Evolutionary conservation across 805 yeast genomes (phyloP), one percentile per base, ranked within the genome.

Genomic region (Lipomyces lipofer): DNA sequence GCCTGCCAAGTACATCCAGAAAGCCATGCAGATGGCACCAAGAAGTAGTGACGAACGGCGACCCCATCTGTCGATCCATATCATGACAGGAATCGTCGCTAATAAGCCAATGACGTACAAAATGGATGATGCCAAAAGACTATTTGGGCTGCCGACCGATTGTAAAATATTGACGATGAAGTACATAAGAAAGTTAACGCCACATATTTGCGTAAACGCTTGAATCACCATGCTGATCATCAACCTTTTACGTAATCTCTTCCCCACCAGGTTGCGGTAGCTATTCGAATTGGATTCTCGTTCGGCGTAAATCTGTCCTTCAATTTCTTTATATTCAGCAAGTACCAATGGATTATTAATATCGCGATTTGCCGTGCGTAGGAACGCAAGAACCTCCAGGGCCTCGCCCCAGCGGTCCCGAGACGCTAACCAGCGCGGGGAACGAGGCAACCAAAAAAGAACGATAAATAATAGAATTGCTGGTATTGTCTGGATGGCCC

Each of bases 171-270:
- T n/a, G n/a, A n/a, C n/a, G n/a, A n/a, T n/a, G n/a, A n/a, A n/a
- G n/a, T n/a, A n/a, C n/a, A n/a, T n/a, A n/a, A n/a, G n/a, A n/a
- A n/a, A n/a, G n/a, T n/a, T n/a, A n/a, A n/a, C n/a, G n/a, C n/a
- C n/a, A n/a, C n/a, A n/a, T n/a, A n/a, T n/a, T n/a, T n/a, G n/a
- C n/a, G n/a, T n/a, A n/a, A n/a, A n/a, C n/a, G n/a, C n/a, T n/a
- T 71, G 90, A 73, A 1, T 97, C 96, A 1, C 96, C 96, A 72
- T 90, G 90, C 70, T 90, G 89, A 1, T 94, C 83, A 50, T 90
- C 96, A 75, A 90, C 88, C 74, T 88, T 81, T 67, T 88, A 95
- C 2, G 96, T 84, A 36, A 67, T 88, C 17, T 33, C 2, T 19
- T 1, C 4, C 9, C n/a, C 9, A 33, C n/a, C 2, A 33, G 38